Conservation (phyloP, 176 grass and related monocot species). For the Lolium multiflorum region DNA sequence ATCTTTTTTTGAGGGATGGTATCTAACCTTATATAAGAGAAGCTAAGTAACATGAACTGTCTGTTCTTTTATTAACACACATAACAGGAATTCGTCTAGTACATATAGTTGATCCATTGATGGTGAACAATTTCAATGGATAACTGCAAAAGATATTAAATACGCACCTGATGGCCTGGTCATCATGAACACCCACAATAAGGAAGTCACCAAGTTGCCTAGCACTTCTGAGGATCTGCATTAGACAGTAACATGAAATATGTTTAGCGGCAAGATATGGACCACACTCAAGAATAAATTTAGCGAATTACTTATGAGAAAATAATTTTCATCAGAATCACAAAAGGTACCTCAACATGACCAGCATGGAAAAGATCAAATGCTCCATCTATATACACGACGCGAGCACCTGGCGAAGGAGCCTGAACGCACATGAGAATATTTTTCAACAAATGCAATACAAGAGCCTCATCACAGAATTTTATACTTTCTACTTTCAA, state of each 20-base stretch:
- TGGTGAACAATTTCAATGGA: constrained; percentile 2
- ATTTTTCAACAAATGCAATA: constrained; percentile 52
- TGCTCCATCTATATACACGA: constrained; percentile 95
- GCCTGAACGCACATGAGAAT: constrained; percentile 69
- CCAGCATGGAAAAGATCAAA: constrained; percentile 99
- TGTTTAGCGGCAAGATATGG: not conserved
- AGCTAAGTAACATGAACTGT: constrained; percentile 26
- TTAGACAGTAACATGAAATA: constrained; percentile 35
- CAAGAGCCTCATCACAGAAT: constrained; percentile 17
- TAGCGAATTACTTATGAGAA: too few species aligned
- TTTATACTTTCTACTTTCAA: not conserved
- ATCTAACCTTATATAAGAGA: constrained; percentile 23
- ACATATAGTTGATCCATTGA: constrained; percentile 10
- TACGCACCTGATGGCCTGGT: constrained; percentile 78
- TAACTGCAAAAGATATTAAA: constrained; percentile 3
- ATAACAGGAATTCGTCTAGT: not conserved
- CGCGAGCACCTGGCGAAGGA: constrained; percentile 80
- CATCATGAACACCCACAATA: constrained; percentile 90
- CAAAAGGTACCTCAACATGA: constrained; percentile 85
- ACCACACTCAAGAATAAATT: constrained; percentile 19
- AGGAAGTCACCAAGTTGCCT: constrained; percentile 93
- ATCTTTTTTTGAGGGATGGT: not conserved
- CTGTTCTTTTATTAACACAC: not conserved
- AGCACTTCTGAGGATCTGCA: constrained; percentile 89
- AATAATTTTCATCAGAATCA: constrained; percentile 41